These are phyloP conservation scores for Stenocarpella maydis DNA, from an alignment of 2,329 filamentous ascomycete genomes.

Conservation along the genomic window DNA sequence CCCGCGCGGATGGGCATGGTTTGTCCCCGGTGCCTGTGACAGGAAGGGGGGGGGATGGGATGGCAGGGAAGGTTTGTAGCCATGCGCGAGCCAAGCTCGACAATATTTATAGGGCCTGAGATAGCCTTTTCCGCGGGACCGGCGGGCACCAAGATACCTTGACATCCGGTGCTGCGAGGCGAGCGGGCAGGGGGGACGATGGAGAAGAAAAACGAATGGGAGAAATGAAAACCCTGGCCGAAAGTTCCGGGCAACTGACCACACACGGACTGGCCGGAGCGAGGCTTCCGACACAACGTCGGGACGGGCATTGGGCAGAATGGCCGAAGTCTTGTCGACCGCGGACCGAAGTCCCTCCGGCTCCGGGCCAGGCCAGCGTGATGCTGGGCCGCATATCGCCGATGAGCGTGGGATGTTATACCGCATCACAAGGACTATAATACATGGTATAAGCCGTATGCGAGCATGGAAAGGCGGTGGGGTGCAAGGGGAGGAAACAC, in stretches of 20 bases:
- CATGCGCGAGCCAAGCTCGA: conserved; percentile 4
- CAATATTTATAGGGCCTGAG: conserved; percentile 3
- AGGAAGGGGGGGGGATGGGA: not conserved
- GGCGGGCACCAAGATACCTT: not conserved
- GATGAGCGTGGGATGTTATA: conserved; percentile 17
- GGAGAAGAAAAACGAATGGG: too few relatives aligned
- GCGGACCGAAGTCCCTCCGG: conserved; percentile 13
- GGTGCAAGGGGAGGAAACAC: not conserved
- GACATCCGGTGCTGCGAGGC: not conserved
- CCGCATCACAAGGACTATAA: conserved; percentile 4
- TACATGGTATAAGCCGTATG: not conserved
- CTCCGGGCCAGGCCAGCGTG: not conserved
- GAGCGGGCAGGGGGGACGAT: not conserved
- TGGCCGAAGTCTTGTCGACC: conserved; percentile 16
- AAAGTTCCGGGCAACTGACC: conserved; percentile 10
- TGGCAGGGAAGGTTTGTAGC: not conserved
- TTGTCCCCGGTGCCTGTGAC: not conserved
- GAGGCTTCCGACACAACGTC: not conserved
- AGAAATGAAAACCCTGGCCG: not conserved
- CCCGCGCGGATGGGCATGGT: conserved; percentile 1
- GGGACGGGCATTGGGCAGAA: not conserved
- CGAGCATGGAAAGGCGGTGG: conserved; percentile 14
- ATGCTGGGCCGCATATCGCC: conserved; percentile 9
- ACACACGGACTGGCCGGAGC: not conserved
- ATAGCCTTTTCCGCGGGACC: not conserved